Base-by-base conservation (phyloP, 1,139 yeast genomes). In the Saccharomyces hybrid region DNA sequence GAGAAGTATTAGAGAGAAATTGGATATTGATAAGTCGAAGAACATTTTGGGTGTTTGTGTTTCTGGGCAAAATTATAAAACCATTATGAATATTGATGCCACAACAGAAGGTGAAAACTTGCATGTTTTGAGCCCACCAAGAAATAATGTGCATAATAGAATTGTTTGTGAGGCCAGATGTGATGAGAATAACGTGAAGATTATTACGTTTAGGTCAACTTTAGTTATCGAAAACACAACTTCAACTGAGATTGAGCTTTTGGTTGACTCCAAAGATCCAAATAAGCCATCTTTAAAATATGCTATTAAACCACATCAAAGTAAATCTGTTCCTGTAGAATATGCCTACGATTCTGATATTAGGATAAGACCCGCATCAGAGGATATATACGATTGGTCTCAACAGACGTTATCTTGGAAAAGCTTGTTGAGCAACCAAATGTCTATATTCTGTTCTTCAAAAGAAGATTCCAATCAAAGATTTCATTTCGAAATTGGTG, bases 101-200 rank as follows among this genome's bases (percentile, higher is more conserved):
- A 83, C 86, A 5, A 80, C 85, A 13, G 97, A 89, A 65, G 97
- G 98, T 2, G 96, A 90, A 63, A 84, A 86, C 32, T 68, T 91
- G 14, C 82, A 84, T 60, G 79, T 82, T 66, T 71, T 93, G 57
- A 68, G 76, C 3, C 96, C 97, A 0, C 76, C 85, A 1, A 67
- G 79, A 0, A 65, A 79, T 55, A 81, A 82, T 2, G 81, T 85
- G 28, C 95, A 88, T 63, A 86, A 82, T 62, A 75, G 98, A 57
- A 69, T 95, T 11, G 78, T 84, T 0, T 84, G 95, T 61, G 90
- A 87, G 49, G 80, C 90, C 28, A 72, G 70, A 7, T 75, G 93
- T 53, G 82, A 87, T 8, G 83, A 80, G 9, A 95, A 89, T 62
- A 85, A 86, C 60, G 85, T 91, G 27, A 95, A 95, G 67, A 78